Percentiles rank a stretch among this genome's conserved stretches.
These are phyloP conservation scores for Tetrahymena malaccensis DNA, from an alignment of 73 alveolate species.

Conservation along the genomic window DNA sequence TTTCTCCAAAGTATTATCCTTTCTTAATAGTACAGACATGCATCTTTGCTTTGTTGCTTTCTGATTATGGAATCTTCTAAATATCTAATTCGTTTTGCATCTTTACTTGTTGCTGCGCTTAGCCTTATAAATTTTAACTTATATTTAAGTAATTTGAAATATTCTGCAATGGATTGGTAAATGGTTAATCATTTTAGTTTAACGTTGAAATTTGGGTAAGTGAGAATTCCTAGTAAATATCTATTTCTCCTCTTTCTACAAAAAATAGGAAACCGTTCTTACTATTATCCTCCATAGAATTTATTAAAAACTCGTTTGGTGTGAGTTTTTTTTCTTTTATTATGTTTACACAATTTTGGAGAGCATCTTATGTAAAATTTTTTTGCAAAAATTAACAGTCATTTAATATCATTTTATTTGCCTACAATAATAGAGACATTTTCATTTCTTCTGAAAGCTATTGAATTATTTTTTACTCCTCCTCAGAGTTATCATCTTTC, in stretches of 20 bases:
- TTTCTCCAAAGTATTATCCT: background rate
- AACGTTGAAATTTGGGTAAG: background rate
- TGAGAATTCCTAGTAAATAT: background rate
- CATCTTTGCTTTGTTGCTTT: background rate
- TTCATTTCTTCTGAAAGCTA: conserved; percentile 33
- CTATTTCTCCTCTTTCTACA: background rate
- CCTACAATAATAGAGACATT: conserved; percentile 6
- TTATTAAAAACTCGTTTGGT: background rate
- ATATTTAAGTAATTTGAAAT: background rate
- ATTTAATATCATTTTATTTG: conserved; percentile 1
- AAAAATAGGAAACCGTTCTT: background rate
- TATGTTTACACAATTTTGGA: background rate
- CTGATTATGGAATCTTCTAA: background rate
- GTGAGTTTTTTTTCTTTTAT: background rate
- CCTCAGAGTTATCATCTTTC: background rate
- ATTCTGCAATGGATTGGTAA: background rate
- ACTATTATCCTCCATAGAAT: background rate
- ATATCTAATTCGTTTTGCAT: background rate
- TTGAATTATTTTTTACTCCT: conserved; percentile 5
- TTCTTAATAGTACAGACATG: background rate
- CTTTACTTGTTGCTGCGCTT: background rate
- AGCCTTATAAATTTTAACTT: background rate
- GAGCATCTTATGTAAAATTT: background rate
- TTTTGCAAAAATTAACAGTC: background rate
- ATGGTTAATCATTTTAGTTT: background rate